Percentiles rank a stretch among this genome's conserved stretches.
phyloP scores from a whole-genome alignment of 495 filamentous ascomycete genomes.

The Xanthoparmelia taractica region DNA sequence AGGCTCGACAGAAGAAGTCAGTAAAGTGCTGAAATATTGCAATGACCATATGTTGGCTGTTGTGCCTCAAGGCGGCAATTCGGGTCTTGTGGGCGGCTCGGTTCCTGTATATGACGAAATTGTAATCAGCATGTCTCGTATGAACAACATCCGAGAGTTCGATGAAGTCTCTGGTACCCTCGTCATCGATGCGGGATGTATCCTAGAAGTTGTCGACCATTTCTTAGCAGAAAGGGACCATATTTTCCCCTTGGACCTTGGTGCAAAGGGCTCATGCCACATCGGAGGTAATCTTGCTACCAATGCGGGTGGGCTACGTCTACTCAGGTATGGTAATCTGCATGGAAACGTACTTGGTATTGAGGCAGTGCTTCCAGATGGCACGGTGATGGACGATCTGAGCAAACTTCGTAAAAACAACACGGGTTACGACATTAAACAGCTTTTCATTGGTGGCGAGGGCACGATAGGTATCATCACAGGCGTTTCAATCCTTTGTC shows the following conservation, averaged over 20 bases:
- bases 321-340: conserved; percentile 87
- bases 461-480: conserved; percentile 94
- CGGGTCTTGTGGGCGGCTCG: conserved; percentile 87
- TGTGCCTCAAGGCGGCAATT: conserved; percentile 96
- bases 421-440: conserved; percentile 95
- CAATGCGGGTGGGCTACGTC: conserved; percentile 84
- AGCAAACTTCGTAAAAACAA: conserved; percentile 91
- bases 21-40: conserved; percentile 83
- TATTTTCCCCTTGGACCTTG: conserved; percentile 91
- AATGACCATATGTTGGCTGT: conserved; percentile 85
- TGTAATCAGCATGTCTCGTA: conserved; percentile 76
- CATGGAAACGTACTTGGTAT: conserved; percentile 89
- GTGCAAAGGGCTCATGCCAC: conserved; percentile 95
- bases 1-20: conserved; percentile 70
- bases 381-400: conserved; percentile 82
- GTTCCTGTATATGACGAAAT: conserved; percentile 98
- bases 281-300: conserved; percentile 98
- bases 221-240: conserved; percentile 70
- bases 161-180: conserved; percentile 87
- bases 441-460: conserved; percentile 91
- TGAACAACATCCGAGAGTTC: conserved; percentile 87
- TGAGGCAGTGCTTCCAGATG: conserved; percentile 87
- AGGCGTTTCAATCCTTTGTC: conserved; percentile 78
- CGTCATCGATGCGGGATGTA: conserved; percentile 82
- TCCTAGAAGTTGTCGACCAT: conserved; percentile 80